Evolutionary conservation across 2,329 filamentous ascomycete species (phyloP).

Genomic region (Aspergillus ustus): DNA sequence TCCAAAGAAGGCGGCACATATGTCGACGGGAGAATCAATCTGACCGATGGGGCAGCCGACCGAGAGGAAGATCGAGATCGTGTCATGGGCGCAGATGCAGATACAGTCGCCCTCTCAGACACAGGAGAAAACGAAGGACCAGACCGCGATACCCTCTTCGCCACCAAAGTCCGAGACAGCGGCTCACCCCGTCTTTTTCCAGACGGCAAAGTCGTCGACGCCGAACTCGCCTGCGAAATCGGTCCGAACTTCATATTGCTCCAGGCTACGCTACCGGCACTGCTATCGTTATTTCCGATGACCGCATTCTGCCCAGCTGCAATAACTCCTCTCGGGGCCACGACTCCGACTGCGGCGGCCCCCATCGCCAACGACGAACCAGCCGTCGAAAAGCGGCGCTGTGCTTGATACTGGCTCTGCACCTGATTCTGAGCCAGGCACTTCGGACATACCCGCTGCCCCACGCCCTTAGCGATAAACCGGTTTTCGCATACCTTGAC

Average conservation of each 20-base stretch:
- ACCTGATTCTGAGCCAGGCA: background rate
- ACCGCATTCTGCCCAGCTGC: background rate
- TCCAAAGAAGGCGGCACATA: background rate
- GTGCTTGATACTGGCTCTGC: background rate
- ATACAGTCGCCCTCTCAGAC: background rate
- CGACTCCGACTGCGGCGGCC: background rate
- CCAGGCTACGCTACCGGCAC: background rate
- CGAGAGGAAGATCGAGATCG: background rate
- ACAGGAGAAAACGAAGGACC: background rate
- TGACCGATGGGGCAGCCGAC: background rate
- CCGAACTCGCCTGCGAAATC: background rate
- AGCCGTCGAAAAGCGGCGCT: background rate
- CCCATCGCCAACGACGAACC: background rate
- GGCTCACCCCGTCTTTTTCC: background rate
- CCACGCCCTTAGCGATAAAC: slow-evolving; percentile 13
- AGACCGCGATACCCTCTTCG: background rate
- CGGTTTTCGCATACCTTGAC: slow-evolving; percentile 12
- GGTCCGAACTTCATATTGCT: background rate
- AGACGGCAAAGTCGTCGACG: background rate
- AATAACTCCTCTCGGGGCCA: too few species aligned
- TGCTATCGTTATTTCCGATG: background rate
- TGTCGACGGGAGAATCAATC: background rate
- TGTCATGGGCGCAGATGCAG: background rate
- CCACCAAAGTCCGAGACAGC: background rate
- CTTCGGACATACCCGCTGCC: slow-evolving; percentile 3